Evolutionary conservation across 495 filamentous ascomycete genomes (phyloP).

Genomic region (Neurospora africana): DNA sequence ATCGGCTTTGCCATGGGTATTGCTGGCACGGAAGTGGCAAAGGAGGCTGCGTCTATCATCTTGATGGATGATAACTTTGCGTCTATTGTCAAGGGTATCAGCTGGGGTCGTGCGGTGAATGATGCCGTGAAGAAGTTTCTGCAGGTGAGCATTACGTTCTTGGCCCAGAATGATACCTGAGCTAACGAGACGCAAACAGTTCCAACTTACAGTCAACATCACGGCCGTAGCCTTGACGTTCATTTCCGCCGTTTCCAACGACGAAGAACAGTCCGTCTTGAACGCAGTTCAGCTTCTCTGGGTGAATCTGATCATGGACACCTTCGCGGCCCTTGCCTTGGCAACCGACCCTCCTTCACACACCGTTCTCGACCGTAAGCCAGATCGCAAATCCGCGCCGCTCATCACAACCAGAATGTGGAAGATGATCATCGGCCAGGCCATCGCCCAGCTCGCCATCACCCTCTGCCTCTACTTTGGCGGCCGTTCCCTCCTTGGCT

Average conservation of each 20-base stretch:
- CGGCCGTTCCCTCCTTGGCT: conserved; percentile 48
- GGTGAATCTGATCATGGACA: conserved; percentile 94
- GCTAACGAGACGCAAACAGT: conserved; percentile 33
- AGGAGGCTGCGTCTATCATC: conserved; percentile 85
- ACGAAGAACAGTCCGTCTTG: conserved; percentile 59
- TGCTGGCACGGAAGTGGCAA: conserved; percentile 80
- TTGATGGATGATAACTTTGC: conserved; percentile 84
- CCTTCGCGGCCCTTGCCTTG: conserved; percentile 75
- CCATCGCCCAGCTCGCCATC: conserved; percentile 66
- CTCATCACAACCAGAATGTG: conserved; percentile 78
- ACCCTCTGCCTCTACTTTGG: conserved; percentile 73
- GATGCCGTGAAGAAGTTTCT: conserved; percentile 84
- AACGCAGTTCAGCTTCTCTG: conserved; percentile 82
- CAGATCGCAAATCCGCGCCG: conserved; percentile 59
- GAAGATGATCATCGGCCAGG: conserved; percentile 89
- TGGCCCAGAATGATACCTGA: neutral
- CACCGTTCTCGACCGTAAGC: conserved; percentile 68
- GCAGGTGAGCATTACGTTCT: conserved; percentile 38
- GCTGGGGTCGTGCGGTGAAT: conserved; percentile 88
- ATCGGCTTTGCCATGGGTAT: conserved; percentile 96
- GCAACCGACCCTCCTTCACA: conserved; percentile 75
- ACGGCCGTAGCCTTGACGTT: conserved; percentile 78
- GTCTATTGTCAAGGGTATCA: conserved; percentile 79
- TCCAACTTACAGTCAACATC: conserved; percentile 88
- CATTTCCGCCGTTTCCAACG: conserved; percentile 64